Conservation (phyloP, 176 grass and related monocot genomes). For the Panicum miliaceum region DNA sequence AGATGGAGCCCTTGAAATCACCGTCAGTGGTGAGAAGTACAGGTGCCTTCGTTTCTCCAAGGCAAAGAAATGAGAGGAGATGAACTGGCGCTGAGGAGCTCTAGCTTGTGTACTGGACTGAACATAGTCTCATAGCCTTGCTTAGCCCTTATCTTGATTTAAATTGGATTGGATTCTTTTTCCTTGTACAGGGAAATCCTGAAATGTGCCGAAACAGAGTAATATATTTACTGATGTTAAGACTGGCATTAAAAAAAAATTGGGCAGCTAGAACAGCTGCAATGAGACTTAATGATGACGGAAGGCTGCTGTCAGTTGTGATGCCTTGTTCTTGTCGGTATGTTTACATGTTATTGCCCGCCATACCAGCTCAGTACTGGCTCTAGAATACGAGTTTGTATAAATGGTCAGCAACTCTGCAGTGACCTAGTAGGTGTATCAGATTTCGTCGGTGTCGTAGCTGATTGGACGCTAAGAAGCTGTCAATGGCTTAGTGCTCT, state of each 20-base stretch:
- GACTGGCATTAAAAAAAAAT: not conserved
- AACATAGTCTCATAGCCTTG: not conserved
- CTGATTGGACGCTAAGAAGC: slow-evolving; percentile 20
- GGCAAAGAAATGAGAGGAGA: slow-evolving; percentile 83
- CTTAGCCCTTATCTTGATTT: slow-evolving; percentile 13
- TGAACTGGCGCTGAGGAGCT: not conserved
- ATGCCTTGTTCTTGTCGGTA: not conserved
- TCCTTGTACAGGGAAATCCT: slow-evolving; percentile 44
- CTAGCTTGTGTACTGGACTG: not conserved
- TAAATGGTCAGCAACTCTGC: not conserved
- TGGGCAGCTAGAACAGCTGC: slow-evolving; percentile 9
- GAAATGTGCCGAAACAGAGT: not conserved
- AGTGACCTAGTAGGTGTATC: not conserved
- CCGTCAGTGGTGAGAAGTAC: slow-evolving; percentile 97
- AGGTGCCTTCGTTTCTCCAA: slow-evolving; percentile 98
- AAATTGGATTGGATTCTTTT: slow-evolving; percentile 43
- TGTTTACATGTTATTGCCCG: slow-evolving; percentile 26
- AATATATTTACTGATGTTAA: not conserved
- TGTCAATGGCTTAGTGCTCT: not conserved
- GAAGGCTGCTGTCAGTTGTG: slow-evolving; percentile 19
- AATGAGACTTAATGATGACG: not conserved
- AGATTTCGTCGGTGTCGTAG: slow-evolving; percentile 11
- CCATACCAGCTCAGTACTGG: slow-evolving; percentile 7
- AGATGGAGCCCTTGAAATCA: slow-evolving; percentile 97
- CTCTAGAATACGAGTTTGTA: not conserved